Conservation (phyloP, 106 monocot species). For the Acorus calamus region DNA sequence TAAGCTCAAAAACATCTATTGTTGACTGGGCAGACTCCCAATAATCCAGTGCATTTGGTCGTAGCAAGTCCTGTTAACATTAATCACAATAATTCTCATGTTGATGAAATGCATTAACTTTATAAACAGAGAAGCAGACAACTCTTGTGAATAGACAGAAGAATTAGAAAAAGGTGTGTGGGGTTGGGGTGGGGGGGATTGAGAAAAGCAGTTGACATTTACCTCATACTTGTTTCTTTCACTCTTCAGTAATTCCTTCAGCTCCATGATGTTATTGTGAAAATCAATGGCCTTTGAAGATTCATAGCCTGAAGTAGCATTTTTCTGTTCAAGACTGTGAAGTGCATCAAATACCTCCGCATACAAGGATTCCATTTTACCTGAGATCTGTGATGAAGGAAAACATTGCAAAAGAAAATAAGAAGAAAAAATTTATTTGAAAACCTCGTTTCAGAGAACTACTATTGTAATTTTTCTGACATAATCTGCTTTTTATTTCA, state of each 20-base stretch:
- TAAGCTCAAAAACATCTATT: constrained; percentile 63
- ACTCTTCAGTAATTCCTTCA: constrained; percentile 42
- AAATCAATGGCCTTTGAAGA: constrained; percentile 35
- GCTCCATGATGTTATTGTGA: constrained; percentile 31
- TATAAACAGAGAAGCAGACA: too few relatives aligned
- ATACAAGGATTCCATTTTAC: constrained; percentile 40
- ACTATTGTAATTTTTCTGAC: too few relatives aligned
- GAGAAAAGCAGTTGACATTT: too few relatives aligned
- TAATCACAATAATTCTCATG: too few relatives aligned
- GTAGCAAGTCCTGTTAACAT: constrained; percentile 37
- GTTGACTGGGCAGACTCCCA: constrained; percentile 5
- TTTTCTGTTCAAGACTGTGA: constrained; percentile 42
- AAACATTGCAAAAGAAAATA: too few relatives aligned
- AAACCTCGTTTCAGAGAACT: too few relatives aligned
- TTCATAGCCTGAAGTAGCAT: constrained; percentile 27
- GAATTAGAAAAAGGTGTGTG: constrained; percentile 1
- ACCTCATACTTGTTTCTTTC: constrained; percentile 62
- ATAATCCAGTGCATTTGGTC: constrained; percentile 14
- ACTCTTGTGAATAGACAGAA: too few relatives aligned
- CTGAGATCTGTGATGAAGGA: constrained; percentile 42
- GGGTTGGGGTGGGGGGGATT: too few relatives aligned
- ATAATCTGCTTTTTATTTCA: too few relatives aligned
- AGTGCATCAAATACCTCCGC: constrained; percentile 50
- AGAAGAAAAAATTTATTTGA: too few relatives aligned
- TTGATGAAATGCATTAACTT: too few relatives aligned